Evolutionary conservation across 2,329 filamentous ascomycete genomes (phyloP), one percentile per base, ranked within the genome.

Genomic region (Trichoderma gracile): DNA sequence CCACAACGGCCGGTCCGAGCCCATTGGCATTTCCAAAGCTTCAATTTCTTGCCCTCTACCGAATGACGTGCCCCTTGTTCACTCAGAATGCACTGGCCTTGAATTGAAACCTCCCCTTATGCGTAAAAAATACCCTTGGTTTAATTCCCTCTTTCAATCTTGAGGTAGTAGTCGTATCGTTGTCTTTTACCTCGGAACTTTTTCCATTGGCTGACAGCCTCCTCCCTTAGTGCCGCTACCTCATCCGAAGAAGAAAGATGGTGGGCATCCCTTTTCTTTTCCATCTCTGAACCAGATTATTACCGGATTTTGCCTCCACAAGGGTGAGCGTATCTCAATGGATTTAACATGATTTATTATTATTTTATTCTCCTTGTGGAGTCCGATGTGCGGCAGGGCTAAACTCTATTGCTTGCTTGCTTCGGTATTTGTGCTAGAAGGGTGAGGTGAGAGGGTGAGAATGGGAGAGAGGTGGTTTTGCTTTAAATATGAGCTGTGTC

Each of bases 401-500:
- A 30, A 42, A 52, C 57, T 52, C 57, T 58, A 38, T 59, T 49
- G 19, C 49, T 47, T 19, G 25, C 17, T 33, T 38, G 27, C 27
- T 10, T 23, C n/a, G n/a, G n/a, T n/a, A n/a, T n/a, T n/a, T n/a
- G n/a, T n/a, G n/a, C n/a, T n/a, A n/a, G 27, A 10, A 12, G n/a
- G 25, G 49, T 3, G 33, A 14, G 10, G 33, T 38, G 33, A 38
- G 33, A 12, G 33, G 10, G 12, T 8, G 14, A 8, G 30, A 9
- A 9, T 27, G 27, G 8, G 27, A 27, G 27, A 5, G 30, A 30
- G 10, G 33, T 38, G 33, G 33, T 14, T 9, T 38, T 42, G 49
- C 15, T 55, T 63, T 55, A 63, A 40, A 55, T 63, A 54, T 47
- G 25, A 33, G 42, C 30, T 60, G 57, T 38, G 33, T 38, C 38